Percentiles rank a stretch among this genome's conserved stretches.
These are phyloP conservation scores for Nitzschia sp. DNA, from an alignment of 108 stramenopile species.

Conservation along the genomic window DNA sequence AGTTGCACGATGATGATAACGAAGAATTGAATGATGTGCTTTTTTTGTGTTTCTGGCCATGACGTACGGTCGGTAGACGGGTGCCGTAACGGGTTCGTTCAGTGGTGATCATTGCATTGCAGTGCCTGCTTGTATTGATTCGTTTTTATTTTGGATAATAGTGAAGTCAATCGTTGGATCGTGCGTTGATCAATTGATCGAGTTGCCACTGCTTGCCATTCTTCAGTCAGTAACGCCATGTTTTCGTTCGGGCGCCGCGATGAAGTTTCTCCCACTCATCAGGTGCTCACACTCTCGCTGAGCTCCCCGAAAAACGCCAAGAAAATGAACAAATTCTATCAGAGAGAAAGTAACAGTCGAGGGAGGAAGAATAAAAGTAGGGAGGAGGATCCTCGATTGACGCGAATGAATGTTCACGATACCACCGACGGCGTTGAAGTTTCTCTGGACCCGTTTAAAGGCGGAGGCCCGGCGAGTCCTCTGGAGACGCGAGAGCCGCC, in stretches of 20 bases:
- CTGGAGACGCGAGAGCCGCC: constrained; percentile 20
- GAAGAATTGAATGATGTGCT: too few species aligned
- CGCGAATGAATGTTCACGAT: constrained; percentile 14
- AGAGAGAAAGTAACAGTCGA: background rate
- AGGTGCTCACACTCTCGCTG: constrained; percentile 10
- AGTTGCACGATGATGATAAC: too few species aligned
- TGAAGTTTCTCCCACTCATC: constrained; percentile 8
- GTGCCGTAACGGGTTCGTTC: too few species aligned
- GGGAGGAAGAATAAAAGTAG: constrained; percentile 5
- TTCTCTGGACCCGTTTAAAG: constrained; percentile 8
- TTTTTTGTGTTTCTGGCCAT: too few species aligned
- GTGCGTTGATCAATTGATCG: too few species aligned
- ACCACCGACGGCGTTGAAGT: constrained; percentile 21
- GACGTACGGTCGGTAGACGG: too few species aligned
- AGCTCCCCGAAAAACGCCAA: constrained; percentile 4
- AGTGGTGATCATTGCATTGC: too few species aligned
- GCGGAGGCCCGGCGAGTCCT: constrained; percentile 17
- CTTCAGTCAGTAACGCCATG: background rate
- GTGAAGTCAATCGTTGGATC: too few species aligned
- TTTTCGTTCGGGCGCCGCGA: constrained; percentile 17
- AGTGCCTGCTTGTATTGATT: too few species aligned
- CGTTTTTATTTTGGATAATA: too few species aligned
- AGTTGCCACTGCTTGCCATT: too few species aligned
- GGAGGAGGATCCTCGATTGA: background rate
- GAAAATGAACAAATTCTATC: background rate